Percentiles rank a stretch among this genome's conserved stretches.
These are phyloP conservation scores for Lentinula raphanica DNA, from an alignment of 768 basidiomycete genomes.

Conservation along the genomic window DNA sequence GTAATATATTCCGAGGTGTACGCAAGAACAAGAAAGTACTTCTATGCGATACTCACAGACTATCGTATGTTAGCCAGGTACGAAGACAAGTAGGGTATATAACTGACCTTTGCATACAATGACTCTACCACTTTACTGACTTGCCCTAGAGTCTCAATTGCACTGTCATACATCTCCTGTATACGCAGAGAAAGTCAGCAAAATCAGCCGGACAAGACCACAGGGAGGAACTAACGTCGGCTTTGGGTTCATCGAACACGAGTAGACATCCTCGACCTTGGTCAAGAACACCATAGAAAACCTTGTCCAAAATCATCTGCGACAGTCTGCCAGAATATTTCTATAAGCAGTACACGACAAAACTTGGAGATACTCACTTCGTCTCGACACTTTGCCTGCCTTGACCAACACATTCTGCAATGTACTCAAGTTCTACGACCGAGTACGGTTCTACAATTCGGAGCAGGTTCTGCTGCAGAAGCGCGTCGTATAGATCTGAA, in stretches of 20 bases:
- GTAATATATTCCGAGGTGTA: background rate
- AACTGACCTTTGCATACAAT: constrained; percentile 79
- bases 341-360: background rate
- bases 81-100: background rate
- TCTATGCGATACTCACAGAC: constrained; percentile 41
- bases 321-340: constrained; percentile 53
- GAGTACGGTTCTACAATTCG: constrained; percentile 96
- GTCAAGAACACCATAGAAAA: constrained; percentile 92
- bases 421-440: constrained; percentile 83
- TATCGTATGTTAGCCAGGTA: constrained; percentile 10
- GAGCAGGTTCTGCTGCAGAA: constrained; percentile 92
- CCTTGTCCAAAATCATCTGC: constrained; percentile 97
- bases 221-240: constrained; percentile 58
- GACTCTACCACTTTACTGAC: constrained; percentile 93
- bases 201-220: background rate
- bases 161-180: constrained; percentile 83
- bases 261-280: constrained; percentile 89
- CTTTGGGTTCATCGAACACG: constrained; percentile 83
- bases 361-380: constrained; percentile 52
- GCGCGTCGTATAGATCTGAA: constrained; percentile 88
- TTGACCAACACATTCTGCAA: constrained; percentile 85
- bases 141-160: constrained; percentile 85
- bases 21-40: background rate
- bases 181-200: background rate
- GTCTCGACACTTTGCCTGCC: constrained; percentile 84